Evolutionary conservation across 192 early-diverging fungal genomes (phyloP), one percentile per base, ranked within the genome.

Genomic region (Backusella circina): DNA sequence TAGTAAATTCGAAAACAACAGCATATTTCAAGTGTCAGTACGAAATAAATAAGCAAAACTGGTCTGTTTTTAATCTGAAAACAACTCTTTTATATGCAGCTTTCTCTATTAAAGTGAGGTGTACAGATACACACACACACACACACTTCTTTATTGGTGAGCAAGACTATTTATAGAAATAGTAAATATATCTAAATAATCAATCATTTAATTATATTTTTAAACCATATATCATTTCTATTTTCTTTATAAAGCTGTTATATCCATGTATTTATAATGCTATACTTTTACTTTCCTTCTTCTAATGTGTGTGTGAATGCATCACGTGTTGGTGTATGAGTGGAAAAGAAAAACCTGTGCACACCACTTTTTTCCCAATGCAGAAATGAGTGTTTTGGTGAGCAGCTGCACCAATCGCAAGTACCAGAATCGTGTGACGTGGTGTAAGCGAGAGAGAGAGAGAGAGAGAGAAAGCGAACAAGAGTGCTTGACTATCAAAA

Each of bases 371-470:
- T 61, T 61, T 61, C 54, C 54, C 54, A 61, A 61, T 61, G 54
- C 54, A 61, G 54, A 61, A 61, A 61, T 28, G 54, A 61, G 54
- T 61, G 23, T 61, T 61, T 61, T 61, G 26, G 54, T 61, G 54
- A 28, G 26, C 26, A 69, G 67, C 67, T 69, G 38, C 35, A 69
- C 35, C 21, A 26, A 69, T 69, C 32, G 67, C 21, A 69, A 39
- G 35, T 69, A 35, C 13, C 51, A 68, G 44, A 61, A 61, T 61
- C 54, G 54, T 61, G 54, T 61, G 54, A 61, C 54, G 54, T 61
- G 23, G 54, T 61, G 21, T 61, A 26, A 12, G 54, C 23, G 54
- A 61, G 50, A 57, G 23, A 61, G 54, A 23, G 13, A 12, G 23
- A 23, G 13, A 12, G 23, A 12, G 54, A 18, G 54, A 61, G 50